Conservation (phyloP, 2,329 filamentous ascomycete genomes). For the Thelonectria olida region DNA sequence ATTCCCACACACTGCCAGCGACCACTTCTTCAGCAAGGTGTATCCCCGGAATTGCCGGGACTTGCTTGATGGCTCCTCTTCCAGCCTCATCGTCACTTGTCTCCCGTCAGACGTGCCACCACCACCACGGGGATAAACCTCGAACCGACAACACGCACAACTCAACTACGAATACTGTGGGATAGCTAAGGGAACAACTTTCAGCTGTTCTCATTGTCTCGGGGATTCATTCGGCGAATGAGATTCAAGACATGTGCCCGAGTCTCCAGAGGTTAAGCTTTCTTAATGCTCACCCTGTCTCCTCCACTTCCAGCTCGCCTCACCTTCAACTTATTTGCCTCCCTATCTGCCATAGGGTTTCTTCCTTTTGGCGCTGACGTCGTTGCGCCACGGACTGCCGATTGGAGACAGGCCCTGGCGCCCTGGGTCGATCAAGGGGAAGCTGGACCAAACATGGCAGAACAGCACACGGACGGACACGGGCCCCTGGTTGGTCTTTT, state of each 20-base stretch:
- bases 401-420: conserved; percentile 29
- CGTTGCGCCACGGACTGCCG: conserved; percentile 31
- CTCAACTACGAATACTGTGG: too few relatives aligned
- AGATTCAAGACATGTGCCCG: background rate
- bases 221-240: conserved; percentile 1
- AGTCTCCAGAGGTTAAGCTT: conserved; percentile 14
- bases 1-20: conserved; percentile 25
- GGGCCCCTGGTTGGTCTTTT: conserved; percentile 8
- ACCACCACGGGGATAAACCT: background rate
- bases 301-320: background rate
- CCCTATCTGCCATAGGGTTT: conserved; percentile 13
- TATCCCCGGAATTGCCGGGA: conserved; percentile 32
- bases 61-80: conserved; percentile 24
- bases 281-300: background rate
- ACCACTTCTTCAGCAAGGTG: conserved; percentile 22
- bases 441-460: conserved; percentile 22
- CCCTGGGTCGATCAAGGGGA: conserved; percentile 36
- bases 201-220: background rate
- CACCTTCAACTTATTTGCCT: background rate
- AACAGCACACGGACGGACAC: conserved; percentile 27
- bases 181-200: background rate
- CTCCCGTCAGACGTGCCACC: background rate
- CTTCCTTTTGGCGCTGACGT: conserved; percentile 31
- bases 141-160: background rate
- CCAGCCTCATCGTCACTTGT: conserved; percentile 21